Conservation (phyloP, 768 basidiomycete genomes). For the Suillus subaureus region DNA sequence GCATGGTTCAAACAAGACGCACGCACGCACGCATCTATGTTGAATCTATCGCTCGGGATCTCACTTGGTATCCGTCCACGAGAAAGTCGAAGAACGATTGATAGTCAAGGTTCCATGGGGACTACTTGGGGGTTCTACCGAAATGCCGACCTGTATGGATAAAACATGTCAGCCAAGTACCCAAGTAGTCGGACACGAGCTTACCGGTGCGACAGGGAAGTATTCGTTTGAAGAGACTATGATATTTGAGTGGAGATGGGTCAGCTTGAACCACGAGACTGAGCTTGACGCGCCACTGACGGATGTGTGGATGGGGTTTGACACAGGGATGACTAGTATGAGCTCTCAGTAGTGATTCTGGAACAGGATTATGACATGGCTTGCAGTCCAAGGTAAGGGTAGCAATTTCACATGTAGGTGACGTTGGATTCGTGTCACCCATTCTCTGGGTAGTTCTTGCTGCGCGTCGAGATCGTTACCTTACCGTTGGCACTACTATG, state of each 20-base stretch:
- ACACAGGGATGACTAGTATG: neutral
- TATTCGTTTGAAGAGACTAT: neutral
- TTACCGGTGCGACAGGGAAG: neutral
- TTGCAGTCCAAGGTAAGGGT: neutral
- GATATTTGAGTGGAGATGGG: neutral
- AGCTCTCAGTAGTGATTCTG: neutral
- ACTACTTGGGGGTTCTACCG: constrained; percentile 15
- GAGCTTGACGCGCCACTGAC: neutral
- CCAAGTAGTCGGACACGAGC: neutral
- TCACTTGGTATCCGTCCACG: neutral
- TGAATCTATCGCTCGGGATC: neutral
- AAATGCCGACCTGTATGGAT: constrained; percentile 13
- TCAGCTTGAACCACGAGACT: neutral
- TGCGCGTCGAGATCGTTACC: no score
- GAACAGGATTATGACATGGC: neutral
- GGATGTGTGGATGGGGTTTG: neutral
- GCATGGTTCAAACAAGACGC: neutral
- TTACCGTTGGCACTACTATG: no score
- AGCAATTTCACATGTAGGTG: neutral
- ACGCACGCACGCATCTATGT: neutral
- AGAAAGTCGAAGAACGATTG: neutral
- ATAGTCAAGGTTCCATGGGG: neutral
- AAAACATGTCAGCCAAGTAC: neutral
- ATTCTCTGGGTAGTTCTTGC: no score
- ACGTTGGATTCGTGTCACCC: no score